Percentiles rank a stretch among this genome's conserved stretches.
Conservation (phyloP, 1,284 basidiomycete genomes). For the Puccinia hordei region DNA sequence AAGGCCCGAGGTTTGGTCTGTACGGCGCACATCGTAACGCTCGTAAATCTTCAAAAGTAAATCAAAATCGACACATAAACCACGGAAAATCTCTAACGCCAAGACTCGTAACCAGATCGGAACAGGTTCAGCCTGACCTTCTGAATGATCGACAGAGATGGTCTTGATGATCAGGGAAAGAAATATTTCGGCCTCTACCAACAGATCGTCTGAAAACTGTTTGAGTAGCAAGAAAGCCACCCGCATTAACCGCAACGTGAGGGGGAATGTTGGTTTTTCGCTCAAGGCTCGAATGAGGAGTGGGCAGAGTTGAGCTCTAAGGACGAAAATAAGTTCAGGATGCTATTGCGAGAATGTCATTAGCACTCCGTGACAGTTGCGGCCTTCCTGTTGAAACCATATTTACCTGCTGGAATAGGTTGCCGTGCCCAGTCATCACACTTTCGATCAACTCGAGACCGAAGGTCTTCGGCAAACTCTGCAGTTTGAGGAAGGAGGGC, state of each 20-base stretch:
- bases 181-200: slow-evolving; percentile 80
- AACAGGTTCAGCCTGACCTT: slow-evolving; percentile 47
- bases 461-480: slow-evolving; percentile 87
- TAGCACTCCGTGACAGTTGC: not conserved
- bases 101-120: slow-evolving; percentile 85
- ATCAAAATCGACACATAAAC: slow-evolving; percentile 78
- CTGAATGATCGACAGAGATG: slow-evolving; percentile 62
- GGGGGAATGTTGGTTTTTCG: slow-evolving; percentile 79
- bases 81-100: slow-evolving; percentile 86
- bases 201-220: slow-evolving; percentile 79
- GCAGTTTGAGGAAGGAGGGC: slow-evolving; percentile 78
- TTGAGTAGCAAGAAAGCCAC: slow-evolving; percentile 90
- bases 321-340: slow-evolving; percentile 76
- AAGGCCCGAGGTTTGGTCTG: slow-evolving; percentile 63
- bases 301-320: slow-evolving; percentile 85
- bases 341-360: slow-evolving; percentile 64
- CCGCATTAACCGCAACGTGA: slow-evolving; percentile 84
- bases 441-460: slow-evolving; percentile 94
- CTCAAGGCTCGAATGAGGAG: slow-evolving; percentile 81
- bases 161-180: slow-evolving; percentile 76
- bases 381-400: not conserved
- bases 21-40: slow-evolving; percentile 69
- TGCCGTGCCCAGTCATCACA: slow-evolving; percentile 89
- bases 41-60: slow-evolving; percentile 78
- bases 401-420: slow-evolving; percentile 75